Evolutionary conservation across 805 yeast genomes (phyloP).

Genomic region (Lachancea lanzarotensis): DNA sequence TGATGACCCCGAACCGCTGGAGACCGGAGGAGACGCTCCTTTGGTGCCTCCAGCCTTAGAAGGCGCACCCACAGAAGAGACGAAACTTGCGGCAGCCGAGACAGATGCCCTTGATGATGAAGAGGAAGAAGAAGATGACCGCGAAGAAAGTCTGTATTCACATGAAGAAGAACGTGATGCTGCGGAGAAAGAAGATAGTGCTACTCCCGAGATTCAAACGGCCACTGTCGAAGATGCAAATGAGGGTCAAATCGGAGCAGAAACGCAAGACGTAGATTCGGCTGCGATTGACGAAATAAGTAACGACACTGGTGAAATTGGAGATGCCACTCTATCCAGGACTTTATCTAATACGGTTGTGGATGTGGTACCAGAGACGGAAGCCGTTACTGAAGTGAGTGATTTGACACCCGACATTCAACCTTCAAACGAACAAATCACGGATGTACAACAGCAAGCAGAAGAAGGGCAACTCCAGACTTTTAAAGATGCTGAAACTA

Average conservation of each 20-base stretch:
- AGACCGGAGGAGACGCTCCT: not conserved
- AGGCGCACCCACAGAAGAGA: constrained; percentile 4
- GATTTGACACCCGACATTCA: not conserved
- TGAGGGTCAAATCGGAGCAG: constrained; percentile 7
- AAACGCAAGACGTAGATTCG: constrained; percentile 3
- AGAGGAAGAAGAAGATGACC: not conserved
- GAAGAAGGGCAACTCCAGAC: not conserved
- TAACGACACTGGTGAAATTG: not conserved
- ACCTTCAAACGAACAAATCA: not conserved
- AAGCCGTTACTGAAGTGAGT: not conserved
- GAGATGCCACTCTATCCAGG: not conserved
- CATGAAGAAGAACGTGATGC: constrained; percentile 8
- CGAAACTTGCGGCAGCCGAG: not conserved
- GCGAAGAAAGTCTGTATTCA: constrained; percentile 3
- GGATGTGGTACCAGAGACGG: not conserved
- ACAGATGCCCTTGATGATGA: constrained; percentile 1
- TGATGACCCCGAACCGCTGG: constrained; percentile 1
- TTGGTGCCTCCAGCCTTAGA: constrained; percentile 4
- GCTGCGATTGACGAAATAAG: constrained; percentile 5
- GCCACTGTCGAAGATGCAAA: constrained; percentile 5
- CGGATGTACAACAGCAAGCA: not conserved
- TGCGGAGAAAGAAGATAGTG: constrained; percentile 11
- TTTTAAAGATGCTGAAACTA: not conserved
- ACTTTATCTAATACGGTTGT: not conserved
- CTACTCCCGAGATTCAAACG: constrained; percentile 6